phyloP scores from a whole-genome alignment of 352 stramenopile species.

The Bremia lactucae region DNA sequence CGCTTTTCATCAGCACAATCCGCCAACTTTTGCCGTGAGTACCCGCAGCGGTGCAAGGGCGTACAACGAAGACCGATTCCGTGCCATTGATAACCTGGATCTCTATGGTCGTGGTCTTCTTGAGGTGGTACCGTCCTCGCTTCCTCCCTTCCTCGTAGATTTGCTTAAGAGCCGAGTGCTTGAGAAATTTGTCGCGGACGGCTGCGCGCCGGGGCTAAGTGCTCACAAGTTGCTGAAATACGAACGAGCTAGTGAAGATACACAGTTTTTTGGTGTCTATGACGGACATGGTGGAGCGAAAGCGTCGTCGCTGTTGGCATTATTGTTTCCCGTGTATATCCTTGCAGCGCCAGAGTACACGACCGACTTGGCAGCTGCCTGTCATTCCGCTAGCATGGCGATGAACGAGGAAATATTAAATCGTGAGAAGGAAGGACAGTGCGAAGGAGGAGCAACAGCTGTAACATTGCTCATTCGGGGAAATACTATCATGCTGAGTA shows the following conservation, averaged over 20 bases:
- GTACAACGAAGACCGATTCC: conserved; percentile 63
- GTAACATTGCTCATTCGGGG: conserved; percentile 49
- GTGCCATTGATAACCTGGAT: conserved; percentile 59
- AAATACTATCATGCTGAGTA: conserved; percentile 42
- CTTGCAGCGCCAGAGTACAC: conserved; percentile 39
- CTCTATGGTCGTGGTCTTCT: conserved; percentile 41
- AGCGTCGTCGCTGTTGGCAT: conserved; percentile 48
- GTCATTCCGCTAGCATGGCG: conserved; percentile 31
- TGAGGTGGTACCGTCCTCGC: conserved; percentile 20
- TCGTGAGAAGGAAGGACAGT: conserved; percentile 33
- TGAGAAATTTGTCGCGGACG: conserved; percentile 35
- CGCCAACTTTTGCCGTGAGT: conserved; percentile 22
- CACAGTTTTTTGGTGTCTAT: conserved; percentile 65
- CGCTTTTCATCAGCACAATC: conserved; percentile 26
- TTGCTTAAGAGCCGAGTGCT: conserved; percentile 26
- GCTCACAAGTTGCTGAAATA: conserved; percentile 29
- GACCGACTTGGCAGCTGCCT: conserved; percentile 28
- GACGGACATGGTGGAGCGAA: conserved; percentile 58
- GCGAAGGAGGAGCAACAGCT: conserved; percentile 49
- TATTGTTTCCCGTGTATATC: conserved; percentile 64
- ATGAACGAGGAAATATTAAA: conserved; percentile 68
- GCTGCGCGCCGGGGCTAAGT: conserved; percentile 26
- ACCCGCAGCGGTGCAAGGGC: conserved; percentile 35
- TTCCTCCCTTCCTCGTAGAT: conserved; percentile 19
- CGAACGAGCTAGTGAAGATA: conserved; percentile 16